Base-by-base conservation (phyloP, 352 stramenopile species). In the Phytophthora tentaculata region DNA sequence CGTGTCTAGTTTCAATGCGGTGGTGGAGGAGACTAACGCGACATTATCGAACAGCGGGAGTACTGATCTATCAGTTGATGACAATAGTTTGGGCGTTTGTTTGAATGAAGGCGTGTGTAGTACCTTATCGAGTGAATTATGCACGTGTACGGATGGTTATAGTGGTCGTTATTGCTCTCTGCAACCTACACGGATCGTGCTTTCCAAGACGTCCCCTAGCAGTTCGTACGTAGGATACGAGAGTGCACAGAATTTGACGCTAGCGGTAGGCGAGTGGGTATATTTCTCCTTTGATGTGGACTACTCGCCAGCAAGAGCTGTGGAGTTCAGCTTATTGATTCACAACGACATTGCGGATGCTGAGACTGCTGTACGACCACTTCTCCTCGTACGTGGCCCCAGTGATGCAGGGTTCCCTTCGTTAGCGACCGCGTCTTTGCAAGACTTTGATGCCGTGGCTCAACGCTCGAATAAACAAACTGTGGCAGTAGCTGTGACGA, bases 231-330 rank as follows among this genome's bases (percentile, higher is more conserved):
- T 62, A 24, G 72, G 69, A 8, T 84, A 73, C 44, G 45, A 64
- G 19, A 72, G 64, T n/a, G 19, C 61, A 49, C 50, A 58, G 8
- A 64, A 67, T 48, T 51, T 59, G 32, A 60, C 69, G 9, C 62
- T 92, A 28, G 67, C 56, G 14, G 77, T 86, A 19, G 83, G 83
- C 2, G 69, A 75, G 3, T 92, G 84, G 86, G 35, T 58, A 13
- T 91, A 92, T 56, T 89, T 78, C 32, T 80, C 84, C 2, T 92
- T 94, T 52, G 84, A 91, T 28, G 76, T 94, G 3, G 26, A 50
- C 20, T 79, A 92, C 50, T 66, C 69, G 0, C 28, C 24, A n/a
- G 76, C 79, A 1, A 72, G 76, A 23, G 52, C 79, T 9, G 74
- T 88, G 3, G 71, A 88, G 52, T 83, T 90, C 29, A 73, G 65